Evolutionary conservation across 2,329 filamentous ascomycete species (phyloP).

Genomic region (Trichoderma polysporum): DNA sequence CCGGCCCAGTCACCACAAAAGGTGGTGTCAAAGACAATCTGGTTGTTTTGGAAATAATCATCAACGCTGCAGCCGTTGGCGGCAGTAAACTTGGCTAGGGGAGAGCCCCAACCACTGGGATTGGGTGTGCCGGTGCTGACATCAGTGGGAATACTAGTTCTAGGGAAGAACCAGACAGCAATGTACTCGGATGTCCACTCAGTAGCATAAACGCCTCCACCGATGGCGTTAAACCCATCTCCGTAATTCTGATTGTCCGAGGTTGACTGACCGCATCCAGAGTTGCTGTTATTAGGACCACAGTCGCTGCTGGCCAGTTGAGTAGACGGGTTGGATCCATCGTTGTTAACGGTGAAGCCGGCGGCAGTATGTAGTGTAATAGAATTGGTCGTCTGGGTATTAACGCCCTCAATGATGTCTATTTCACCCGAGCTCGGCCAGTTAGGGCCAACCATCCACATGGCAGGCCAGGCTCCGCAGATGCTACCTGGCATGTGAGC

Average conservation of each 20-base stretch:
- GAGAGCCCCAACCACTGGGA: conserved; percentile 66
- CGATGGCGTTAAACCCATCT: conserved; percentile 66
- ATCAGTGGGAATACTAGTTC: conserved; percentile 62
- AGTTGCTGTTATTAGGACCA: conserved; percentile 49
- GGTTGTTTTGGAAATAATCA: conserved; percentile 66
- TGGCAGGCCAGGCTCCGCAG: conserved; percentile 76
- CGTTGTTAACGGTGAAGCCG: conserved; percentile 57
- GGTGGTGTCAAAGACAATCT: conserved; percentile 77
- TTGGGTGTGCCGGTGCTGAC: conserved; percentile 60
- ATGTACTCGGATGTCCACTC: conserved; percentile 75
- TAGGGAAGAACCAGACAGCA: conserved; percentile 78
- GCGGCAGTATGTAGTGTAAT: conserved; percentile 67
- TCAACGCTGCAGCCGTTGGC: conserved; percentile 70
- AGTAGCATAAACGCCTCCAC: conserved; percentile 70
- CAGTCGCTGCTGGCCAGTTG: conserved; percentile 55
- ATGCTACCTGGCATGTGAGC: conserved; percentile 70
- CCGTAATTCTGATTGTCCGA: conserved; percentile 59
- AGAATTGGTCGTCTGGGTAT: conserved; percentile 56
- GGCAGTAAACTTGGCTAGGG: conserved; percentile 66
- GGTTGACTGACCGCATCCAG: conserved; percentile 60
- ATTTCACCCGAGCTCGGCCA: conserved; percentile 75
- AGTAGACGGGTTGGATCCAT: conserved; percentile 47
- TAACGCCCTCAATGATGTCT: conserved; percentile 78
- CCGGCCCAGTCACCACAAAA: conserved; percentile 91
- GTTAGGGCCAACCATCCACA: conserved; percentile 64